Percentiles rank a stretch among this genome's conserved stretches.
phyloP scores from a whole-genome alignment of 225 moss, liverwort and hornwort species.

The Sphagnum tenellum region DNA sequence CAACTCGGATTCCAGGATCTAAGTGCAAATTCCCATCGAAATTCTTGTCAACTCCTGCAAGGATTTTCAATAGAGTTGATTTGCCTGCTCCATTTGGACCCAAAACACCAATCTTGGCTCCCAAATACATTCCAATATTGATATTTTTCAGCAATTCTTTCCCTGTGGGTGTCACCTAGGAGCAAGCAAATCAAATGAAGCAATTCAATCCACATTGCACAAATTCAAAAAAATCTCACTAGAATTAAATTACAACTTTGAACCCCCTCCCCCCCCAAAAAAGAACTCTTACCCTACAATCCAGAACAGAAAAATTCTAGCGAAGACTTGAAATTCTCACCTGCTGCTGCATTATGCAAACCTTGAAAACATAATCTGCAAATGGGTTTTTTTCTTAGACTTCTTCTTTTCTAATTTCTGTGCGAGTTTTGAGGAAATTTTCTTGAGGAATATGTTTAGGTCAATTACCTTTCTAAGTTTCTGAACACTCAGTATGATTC shows the following conservation, averaged over 20 bases:
- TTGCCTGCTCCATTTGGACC: constrained; percentile 95
- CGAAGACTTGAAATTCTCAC: not conserved
- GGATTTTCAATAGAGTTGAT: constrained; percentile 78
- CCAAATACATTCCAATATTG: constrained; percentile 94
- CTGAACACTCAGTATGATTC: constrained; percentile 77
- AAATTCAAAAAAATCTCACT: no score
- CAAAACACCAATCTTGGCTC: constrained; percentile 89
- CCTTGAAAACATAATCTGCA: not conserved
- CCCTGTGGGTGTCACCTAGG: constrained; percentile 76
- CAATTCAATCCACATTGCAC: no score
- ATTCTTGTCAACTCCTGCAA: constrained; percentile 75
- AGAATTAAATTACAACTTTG: no score
- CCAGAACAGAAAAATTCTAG: not conserved
- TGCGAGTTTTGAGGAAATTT: not conserved
- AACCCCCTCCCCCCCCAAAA: no score
- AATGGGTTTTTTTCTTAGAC: not conserved
- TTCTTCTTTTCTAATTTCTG: not conserved
- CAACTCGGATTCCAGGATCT: constrained; percentile 74
- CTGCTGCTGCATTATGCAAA: not conserved
- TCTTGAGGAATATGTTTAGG: not conserved
- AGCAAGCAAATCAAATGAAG: no score
- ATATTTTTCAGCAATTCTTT: constrained; percentile 86
- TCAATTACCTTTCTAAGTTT: constrained; percentile 70
- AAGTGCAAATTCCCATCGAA: constrained; percentile 77
- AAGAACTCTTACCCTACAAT: not conserved